Conservation (phyloP, 2,329 filamentous ascomycete species). For the Paraphaeosphaeria minitans region DNA sequence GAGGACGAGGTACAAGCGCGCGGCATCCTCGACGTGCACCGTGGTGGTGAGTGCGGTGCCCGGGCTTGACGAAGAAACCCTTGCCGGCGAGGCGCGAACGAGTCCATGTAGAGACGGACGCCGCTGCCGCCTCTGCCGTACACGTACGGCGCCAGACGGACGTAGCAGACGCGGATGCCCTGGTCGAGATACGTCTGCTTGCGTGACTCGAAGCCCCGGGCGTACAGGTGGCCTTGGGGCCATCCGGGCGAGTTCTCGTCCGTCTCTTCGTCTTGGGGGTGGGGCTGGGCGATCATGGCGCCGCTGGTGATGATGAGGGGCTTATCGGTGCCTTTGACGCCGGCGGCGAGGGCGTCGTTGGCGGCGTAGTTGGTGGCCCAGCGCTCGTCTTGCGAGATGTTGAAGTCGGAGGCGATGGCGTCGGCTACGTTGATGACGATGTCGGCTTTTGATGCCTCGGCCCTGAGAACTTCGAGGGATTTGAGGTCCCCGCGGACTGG, state of each 20-base stretch:
- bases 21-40: slow-evolving; percentile 54
- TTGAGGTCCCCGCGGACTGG: slow-evolving; percentile 50
- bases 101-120: slow-evolving; percentile 26
- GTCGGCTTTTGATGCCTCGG: slow-evolving; percentile 49
- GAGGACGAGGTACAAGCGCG: slow-evolving; percentile 48
- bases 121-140: slow-evolving; percentile 51
- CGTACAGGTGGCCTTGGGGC: slow-evolving; percentile 28
- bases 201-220: slow-evolving; percentile 4
- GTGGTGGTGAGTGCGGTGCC: slow-evolving; percentile 34
- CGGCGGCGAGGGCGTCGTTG: slow-evolving; percentile 47
- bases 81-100: neutral
- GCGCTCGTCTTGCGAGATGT: slow-evolving; percentile 14
- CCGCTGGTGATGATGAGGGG: slow-evolving; percentile 47
- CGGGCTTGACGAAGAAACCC: slow-evolving; percentile 28
- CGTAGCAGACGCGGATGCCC: slow-evolving; percentile 43
- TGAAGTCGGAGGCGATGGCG: slow-evolving; percentile 14
- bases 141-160: slow-evolving; percentile 52
- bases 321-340: slow-evolving; percentile 44
- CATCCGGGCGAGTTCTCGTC: slow-evolving; percentile 26
- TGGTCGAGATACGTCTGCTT: slow-evolving; percentile 21
- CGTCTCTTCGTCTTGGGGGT: slow-evolving; percentile 39
- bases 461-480: slow-evolving; percentile 46
- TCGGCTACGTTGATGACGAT: slow-evolving; percentile 52
- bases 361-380: slow-evolving; percentile 44
- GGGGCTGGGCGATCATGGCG: slow-evolving; percentile 28